These are phyloP conservation scores for Geranium brycei DNA, from an alignment of 345 rosid species.

Conservation along the genomic window DNA sequence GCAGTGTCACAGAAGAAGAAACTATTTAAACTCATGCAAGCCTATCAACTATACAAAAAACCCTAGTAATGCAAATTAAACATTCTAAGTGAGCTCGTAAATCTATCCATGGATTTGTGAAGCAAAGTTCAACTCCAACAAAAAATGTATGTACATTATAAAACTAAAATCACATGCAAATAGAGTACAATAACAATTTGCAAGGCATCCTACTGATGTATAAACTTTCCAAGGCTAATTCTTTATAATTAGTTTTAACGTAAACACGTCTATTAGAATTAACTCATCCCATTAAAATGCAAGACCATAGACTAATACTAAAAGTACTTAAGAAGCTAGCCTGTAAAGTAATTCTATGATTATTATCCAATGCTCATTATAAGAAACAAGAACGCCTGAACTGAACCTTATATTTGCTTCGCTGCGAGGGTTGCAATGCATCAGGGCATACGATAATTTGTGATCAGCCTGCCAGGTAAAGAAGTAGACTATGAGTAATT, in stretches of 20 bases:
- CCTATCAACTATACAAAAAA: background rate
- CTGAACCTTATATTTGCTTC: conserved; percentile 74
- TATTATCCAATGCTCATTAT: conserved; percentile 5
- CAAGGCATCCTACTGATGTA: background rate
- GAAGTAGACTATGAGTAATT: conserved; percentile 3
- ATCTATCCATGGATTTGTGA: background rate
- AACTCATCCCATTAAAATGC: background rate
- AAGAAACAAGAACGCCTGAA: conserved; percentile 15
- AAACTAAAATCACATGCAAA: no score
- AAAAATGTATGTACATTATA: no score
- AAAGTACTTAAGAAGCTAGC: conserved; percentile 1
- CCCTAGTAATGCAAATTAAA: background rate
- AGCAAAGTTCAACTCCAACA: background rate
- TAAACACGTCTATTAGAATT: background rate
- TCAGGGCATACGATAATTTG: conserved; percentile 78
- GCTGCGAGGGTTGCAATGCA: conserved; percentile 50
- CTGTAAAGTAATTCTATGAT: background rate
- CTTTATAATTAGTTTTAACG: background rate
- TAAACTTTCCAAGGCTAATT: background rate
- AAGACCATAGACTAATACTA: background rate
- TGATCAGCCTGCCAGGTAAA: conserved; percentile 66
- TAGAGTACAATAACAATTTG: no score
- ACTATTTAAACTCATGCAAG: background rate
- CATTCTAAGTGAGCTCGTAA: background rate
- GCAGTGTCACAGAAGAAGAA: background rate